phyloP scores from a whole-genome alignment of 768 basidiomycete genomes.

The Trametes gibbosa region DNA sequence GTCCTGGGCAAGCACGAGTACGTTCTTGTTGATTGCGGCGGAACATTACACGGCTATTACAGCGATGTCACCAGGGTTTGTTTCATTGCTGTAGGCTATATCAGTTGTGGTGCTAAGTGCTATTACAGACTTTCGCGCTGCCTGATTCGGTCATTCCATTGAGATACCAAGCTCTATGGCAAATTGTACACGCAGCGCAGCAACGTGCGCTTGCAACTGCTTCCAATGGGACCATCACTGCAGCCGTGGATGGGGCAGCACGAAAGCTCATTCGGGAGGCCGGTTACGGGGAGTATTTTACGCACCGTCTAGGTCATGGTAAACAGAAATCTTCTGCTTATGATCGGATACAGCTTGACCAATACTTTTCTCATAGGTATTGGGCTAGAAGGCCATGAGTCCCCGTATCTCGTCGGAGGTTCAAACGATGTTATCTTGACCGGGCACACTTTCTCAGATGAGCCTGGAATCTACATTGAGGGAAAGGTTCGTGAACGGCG shows the following conservation, averaged over 20 bases:
- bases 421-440: slow-evolving; percentile 51
- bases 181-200: slow-evolving; percentile 64
- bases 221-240: slow-evolving; percentile 45
- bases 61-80: slow-evolving; percentile 78
- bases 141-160: slow-evolving; percentile 46
- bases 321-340: slow-evolving; percentile 15
- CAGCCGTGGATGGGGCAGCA: slow-evolving; percentile 62
- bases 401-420: slow-evolving; percentile 76
- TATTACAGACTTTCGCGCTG: slow-evolving; percentile 62
- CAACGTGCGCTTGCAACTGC: slow-evolving; percentile 48
- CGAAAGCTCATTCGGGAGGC: slow-evolving; percentile 43
- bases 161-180: slow-evolving; percentile 52
- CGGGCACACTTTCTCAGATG: slow-evolving; percentile 80
- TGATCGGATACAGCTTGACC: background rate
- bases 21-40: slow-evolving; percentile 73
- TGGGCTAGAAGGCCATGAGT: slow-evolving; percentile 80
- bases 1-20: slow-evolving; percentile 55
- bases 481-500: slow-evolving; percentile 44
- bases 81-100: background rate
- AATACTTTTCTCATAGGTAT: slow-evolving; percentile 50
- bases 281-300: slow-evolving; percentile 61
- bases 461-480: slow-evolving; percentile 76
- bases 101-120: background rate
- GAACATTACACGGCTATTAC: slow-evolving; percentile 67
- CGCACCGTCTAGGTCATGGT: slow-evolving; percentile 83